Percentiles rank a stretch among this genome's conserved stretches.
Conservation (phyloP, 345 rosid genomes). For the Ceriops zippeliana region DNA sequence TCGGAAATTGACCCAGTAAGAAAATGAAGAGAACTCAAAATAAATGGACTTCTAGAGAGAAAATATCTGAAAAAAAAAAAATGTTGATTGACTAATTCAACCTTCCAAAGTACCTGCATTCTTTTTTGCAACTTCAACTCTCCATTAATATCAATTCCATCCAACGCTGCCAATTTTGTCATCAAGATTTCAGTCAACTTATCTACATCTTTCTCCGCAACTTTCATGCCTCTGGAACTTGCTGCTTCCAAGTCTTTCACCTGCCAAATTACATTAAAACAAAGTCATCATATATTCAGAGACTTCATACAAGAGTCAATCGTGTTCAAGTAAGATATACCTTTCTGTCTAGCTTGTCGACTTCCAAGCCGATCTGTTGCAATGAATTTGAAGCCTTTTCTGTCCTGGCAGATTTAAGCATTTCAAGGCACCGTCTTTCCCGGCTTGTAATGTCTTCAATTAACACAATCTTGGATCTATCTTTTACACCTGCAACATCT, state of each 20-base stretch:
- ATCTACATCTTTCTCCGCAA: constrained; percentile 15
- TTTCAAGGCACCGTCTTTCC: constrained; percentile 27
- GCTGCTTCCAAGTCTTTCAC: constrained; percentile 21
- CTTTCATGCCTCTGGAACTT: constrained; percentile 8
- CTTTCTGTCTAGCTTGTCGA: constrained; percentile 17
- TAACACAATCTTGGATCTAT: constrained; percentile 26
- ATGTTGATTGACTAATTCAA: neutral
- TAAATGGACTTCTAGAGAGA: neutral
- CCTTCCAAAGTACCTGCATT: constrained; percentile 17
- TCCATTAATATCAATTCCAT: constrained; percentile 19
- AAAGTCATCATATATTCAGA: neutral
- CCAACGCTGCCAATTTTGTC: constrained; percentile 23
- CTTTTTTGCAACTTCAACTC: constrained; percentile 22
- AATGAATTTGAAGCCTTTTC: constrained; percentile 19
- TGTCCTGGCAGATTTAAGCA: constrained; percentile 24
- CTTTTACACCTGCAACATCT: constrained; percentile 24
- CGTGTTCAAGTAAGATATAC: neutral
- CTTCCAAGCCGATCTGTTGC: constrained; percentile 20
- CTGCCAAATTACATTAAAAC: constrained; percentile 2
- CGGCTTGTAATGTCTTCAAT: constrained; percentile 25
- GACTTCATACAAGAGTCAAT: neutral
- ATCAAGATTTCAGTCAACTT: constrained; percentile 22
- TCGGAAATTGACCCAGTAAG: neutral
- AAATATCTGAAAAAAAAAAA: neutral
- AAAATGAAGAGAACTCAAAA: neutral